phyloP scores from a whole-genome alignment of 495 filamentous ascomycete species.

The Neurospora sp. region DNA sequence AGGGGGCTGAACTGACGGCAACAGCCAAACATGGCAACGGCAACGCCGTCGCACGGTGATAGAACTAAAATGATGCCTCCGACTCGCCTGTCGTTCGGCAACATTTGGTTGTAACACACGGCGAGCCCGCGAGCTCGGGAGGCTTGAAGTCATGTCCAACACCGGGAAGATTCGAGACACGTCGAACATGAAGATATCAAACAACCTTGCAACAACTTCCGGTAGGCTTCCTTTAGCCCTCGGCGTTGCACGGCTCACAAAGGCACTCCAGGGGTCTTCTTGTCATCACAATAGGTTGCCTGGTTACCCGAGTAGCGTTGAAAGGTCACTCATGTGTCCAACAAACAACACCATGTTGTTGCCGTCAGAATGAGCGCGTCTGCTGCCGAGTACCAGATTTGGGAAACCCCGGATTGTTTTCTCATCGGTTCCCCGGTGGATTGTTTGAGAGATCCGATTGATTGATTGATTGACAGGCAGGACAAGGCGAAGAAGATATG shows the following conservation, averaged over 20 bases:
- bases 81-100: neutral
- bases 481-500: neutral
- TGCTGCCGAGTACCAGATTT: neutral
- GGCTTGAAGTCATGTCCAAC: neutral
- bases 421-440: neutral
- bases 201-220: too few relatives aligned
- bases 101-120: neutral
- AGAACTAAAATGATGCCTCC: neutral
- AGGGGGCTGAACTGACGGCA: neutral
- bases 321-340: neutral
- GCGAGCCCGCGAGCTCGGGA: neutral
- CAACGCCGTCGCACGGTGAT: neutral
- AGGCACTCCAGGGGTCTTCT: neutral
- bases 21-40: neutral
- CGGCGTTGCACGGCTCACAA: neutral
- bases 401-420: neutral
- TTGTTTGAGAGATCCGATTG: neutral
- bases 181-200: neutral
- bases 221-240: neutral
- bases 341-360: neutral
- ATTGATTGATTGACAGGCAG: neutral
- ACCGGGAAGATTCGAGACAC: neutral
- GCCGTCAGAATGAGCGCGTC: neutral
- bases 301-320: too few relatives aligned
- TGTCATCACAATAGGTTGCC: neutral